Base-by-base conservation (phyloP, 768 basidiomycete genomes). In the Tubosaeta sp. region DNA sequence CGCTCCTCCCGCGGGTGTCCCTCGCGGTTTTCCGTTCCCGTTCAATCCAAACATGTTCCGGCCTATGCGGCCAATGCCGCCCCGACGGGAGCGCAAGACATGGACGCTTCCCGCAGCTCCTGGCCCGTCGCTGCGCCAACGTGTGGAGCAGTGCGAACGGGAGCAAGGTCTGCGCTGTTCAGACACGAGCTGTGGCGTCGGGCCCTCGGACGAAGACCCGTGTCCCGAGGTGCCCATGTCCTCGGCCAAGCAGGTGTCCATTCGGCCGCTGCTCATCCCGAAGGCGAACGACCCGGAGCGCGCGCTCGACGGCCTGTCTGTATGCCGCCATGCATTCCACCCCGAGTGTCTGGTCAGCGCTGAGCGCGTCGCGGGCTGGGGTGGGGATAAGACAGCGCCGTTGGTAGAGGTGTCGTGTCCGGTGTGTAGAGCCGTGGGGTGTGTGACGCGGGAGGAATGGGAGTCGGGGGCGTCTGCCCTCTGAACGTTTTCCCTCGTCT, bases 161-260 rank as follows among this genome's bases (percentile, higher is more conserved):
- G 86, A 88, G 63, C 76, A 79, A 19, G 88, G 86, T 1, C 62
- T 88, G 59, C 74, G 89, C 45, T 91, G 89, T 64, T 80, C 72
- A 35, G 88, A 90, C 59, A 69, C 82, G 27, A 82, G 81, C 54
- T 91, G 89, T 65, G 86, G 86, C 3, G 64, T 89, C 27, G 89
- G 87, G 0, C 86, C 86, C 7, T 82, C 80, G 13, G 86, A 88
- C 51, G 86, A 88, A 14, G 85, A 87, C 39, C 86, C 86, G 13
- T 69, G 68, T 41, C 67, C 76, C 6, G 65, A 63, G 46, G 47
- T 65, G 16, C 59, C 63, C 0, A 65, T 60, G 9, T 19, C 50
- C 5, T 44, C 44, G 22, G 57, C 51, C 39, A 64, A 61, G 47
- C 64, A 63, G 44, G 53, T 65, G 9, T 46, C 22, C 11, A 72